These are phyloP conservation scores for Jimgerdemannia flammicorona DNA, from an alignment of 192 early-diverging fungal species.

Conservation along the genomic window DNA sequence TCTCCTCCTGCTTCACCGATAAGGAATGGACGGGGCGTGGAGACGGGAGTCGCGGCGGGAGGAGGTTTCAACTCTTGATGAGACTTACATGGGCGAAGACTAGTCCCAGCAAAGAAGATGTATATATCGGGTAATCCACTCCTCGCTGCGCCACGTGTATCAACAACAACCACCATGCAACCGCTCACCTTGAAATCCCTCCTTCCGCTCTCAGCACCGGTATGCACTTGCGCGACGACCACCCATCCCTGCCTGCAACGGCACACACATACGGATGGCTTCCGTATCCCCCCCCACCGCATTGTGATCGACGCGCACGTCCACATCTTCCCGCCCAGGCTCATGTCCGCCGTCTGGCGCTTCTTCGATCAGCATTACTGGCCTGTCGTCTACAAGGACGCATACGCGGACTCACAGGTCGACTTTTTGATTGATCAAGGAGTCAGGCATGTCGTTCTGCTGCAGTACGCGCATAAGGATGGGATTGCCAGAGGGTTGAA, in stretches of 20 bases:
- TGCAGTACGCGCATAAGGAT: constrained; percentile 40
- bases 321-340: constrained; percentile 33
- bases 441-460: constrained; percentile 28
- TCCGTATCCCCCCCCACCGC: constrained; percentile 18
- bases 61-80: too few relatives aligned
- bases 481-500: constrained; percentile 37
- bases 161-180: not conserved
- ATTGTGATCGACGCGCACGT: constrained; percentile 38
- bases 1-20: too few relatives aligned
- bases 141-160: too few relatives aligned
- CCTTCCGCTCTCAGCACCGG: not conserved
- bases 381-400: constrained; percentile 34
- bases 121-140: too few relatives aligned
- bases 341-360: constrained; percentile 38
- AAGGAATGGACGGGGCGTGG: too few relatives aligned
- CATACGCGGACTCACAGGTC: constrained; percentile 18
- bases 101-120: too few relatives aligned
- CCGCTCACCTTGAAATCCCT: not conserved
- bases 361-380: constrained; percentile 37
- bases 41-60: too few relatives aligned
- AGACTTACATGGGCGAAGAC: too few relatives aligned
- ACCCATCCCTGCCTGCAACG: not conserved
- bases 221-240: not conserved
- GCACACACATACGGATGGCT: not conserved
- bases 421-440: constrained; percentile 34